Evolutionary conservation across 1,284 basidiomycete species (phyloP), one percentile per base, ranked within the genome.

Genomic region (Fomitopsis palustris): DNA sequence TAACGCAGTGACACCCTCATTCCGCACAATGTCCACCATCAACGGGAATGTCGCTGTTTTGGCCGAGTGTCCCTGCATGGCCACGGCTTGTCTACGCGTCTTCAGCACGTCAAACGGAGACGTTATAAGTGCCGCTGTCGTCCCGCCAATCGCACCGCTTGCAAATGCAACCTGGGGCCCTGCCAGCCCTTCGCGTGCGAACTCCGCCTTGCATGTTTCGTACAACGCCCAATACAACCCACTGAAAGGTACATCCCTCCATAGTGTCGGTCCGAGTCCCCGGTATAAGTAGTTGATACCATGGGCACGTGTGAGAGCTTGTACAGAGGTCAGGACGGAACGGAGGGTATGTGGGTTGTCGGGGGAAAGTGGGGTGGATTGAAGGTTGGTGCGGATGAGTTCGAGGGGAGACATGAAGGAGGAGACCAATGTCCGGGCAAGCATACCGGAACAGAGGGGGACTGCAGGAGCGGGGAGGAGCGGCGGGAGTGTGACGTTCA

Each of bases 31-130:
- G 57, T 88, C 82, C 51, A 82, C 63, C 37, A 93, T 75, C 4
- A 95, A 74, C 7, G 84, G 80, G 59, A 92, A 70, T 0, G 87
- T 90, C 43, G 75, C 72, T 1, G 78, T 77, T 31, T 64, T 64
- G 31, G 64, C 75, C 62, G 68, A 69, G 73, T 33, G 78, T 71
- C 52, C 75, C 72, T 25, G 80, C 86, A 84, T 91, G 61, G 84
- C 72, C 64, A 85, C 75, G 54, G 88, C 87, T 69, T 99, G 96
- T 54, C 93, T 79, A 47, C 96, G 83, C 2, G 97, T 99, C 77
- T 99, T 99, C 63, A 98, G 81, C 19, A 98, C 93, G 70, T 99
- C 96, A 69, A 98, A 98, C 0, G 97, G 96, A 37, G 95, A 95
- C 2, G 96, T 98, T 38, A 96, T 61, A 8, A 98, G 77, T 0